Evolutionary conservation across 495 filamentous ascomycete species (phyloP), one percentile per base, ranked within the genome.

Genomic region (Pyronema omphalodes): DNA sequence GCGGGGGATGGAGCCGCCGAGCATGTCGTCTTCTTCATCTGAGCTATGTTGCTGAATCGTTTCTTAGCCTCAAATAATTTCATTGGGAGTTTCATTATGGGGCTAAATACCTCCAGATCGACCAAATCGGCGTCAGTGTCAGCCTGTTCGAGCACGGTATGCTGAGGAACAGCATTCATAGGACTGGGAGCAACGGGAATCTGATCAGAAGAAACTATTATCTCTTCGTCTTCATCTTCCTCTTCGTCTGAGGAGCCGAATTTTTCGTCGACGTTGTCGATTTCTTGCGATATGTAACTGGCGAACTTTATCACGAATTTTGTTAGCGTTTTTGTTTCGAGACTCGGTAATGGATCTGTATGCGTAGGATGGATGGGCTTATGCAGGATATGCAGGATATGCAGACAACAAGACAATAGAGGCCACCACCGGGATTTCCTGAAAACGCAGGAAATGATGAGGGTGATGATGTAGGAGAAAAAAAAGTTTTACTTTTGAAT

Each of bases 261-360:
- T 35, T 60, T 60, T 37, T 63, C 60, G 60, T 64, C 60, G 61
- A 63, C 61, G 50, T 63, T 64, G 52, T 44, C 63, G 60, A 64
- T 63, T 56, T 64, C 61, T 54, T 60, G 61, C 19, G 61, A 64
- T 52, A 64, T 64, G 49, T 64, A 64, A 18, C 50, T 57, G 12
- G 61, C 54, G 37, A 64, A 64, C 61, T 64, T 53, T 41, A 63
- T 35, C 35, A 50, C 51, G 46, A 9, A 47, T 23, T 29, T 52
- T 37, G 60, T 63, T 57, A 63, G 60, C 59, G 48, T 56, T 41
- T 47, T 44, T 53, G 56, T 44, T 53, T 44, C 15, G 33, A 33
- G 49, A 49, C 45, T 44, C 50, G 34, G 37, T 53, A 52, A 49
- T 57, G 19, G 41, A 37, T 51, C 48, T 18, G 46, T 45, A 23